These are phyloP conservation scores for Brassica rapa DNA, from an alignment of 345 rosid species.

Conservation along the genomic window DNA sequence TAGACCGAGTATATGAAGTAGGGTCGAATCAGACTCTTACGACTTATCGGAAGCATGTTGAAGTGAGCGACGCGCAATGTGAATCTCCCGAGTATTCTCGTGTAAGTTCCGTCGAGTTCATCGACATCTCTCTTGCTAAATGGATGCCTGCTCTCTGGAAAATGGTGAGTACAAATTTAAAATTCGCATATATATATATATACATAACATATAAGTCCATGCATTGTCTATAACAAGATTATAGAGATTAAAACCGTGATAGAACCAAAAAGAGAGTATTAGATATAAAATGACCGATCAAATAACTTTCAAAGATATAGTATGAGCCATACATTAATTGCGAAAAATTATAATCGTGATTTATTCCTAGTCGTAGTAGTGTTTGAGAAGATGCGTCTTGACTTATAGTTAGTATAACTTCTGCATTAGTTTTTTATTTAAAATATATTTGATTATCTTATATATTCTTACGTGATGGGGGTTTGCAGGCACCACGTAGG, in stretches of 20 bases:
- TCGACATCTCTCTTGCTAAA: conserved; percentile 49
- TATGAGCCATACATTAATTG: not conserved
- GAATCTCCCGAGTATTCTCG: conserved; percentile 39
- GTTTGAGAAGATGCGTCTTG: not conserved
- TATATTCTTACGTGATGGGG: not conserved
- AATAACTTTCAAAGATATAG: not conserved
- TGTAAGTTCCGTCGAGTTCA: conserved; percentile 42
- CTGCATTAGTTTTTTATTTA: not conserved
- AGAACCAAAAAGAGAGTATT: not conserved
- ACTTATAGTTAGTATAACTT: not conserved
- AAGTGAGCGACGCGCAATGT: conserved; percentile 43
- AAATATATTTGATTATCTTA: not conserved
- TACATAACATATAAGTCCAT: not conserved
- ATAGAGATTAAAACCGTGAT: not conserved
- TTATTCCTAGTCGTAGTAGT: not conserved
- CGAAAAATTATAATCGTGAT: not conserved
- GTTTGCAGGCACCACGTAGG: conserved; percentile 68
- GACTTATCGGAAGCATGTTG: conserved; percentile 49
- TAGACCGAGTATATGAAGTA: conserved; percentile 49
- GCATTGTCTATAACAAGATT: not conserved
- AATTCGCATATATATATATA: not conserved
- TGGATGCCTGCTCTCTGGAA: conserved; percentile 58
- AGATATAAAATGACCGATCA: not conserved
- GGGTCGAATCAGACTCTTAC: conserved; percentile 50
- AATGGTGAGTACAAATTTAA: conserved; percentile 46